Base-by-base conservation (phyloP, 2,329 filamentous ascomycete genomes). In the Tolypocladium pustulatum region DNA sequence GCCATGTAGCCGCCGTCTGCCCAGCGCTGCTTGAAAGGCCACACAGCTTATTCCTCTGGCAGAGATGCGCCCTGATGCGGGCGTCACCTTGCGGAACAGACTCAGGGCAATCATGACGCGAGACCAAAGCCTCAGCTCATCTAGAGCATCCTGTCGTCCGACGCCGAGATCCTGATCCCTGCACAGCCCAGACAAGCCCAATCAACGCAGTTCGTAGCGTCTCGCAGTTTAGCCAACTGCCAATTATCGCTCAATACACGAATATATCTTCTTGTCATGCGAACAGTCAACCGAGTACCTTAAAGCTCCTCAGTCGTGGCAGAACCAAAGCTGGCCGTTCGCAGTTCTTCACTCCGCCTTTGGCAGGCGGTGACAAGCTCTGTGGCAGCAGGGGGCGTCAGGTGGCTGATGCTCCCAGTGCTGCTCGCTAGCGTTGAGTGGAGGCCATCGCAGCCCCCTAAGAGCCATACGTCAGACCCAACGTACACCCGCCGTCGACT, bases 81-180 rank as follows among this genome's bases (percentile, higher is more conserved):
- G 59, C 6, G 27, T 34, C 30, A 40, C 54, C 51, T 56, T 57
- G n/a, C 59, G 63, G 41, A 59, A 60, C 3, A 63, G 57, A 20
- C 58, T 52, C 36, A 61, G 25, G 27, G 56, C 54, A 52, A 63
- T 59, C 64, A 65, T 65, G 58, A 30, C 58, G 51, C 34, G 2
- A 25, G n/a, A 22, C 13, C 30, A 41, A 20, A 12, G 37, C 30
- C 25, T 43, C 37, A 41, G 36, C 37, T 32, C 25, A n/a, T 41
- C 15, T 20, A 41, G 37, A 27, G 38, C 38, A 40, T 55, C 25
- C 38, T 43, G 37, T 15, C 37, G 34, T 13, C 15, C 7, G 27
- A 7, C 15, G 27, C 8, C 25, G 27, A 32, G 15, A n/a, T 34
- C n/a, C 30, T 2, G 49, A 32, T 8, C 49, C 27, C 17, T 53